A percentile compares a stretch with the other conserved stretches of the same genome.
phyloP scores from a whole-genome alignment of 441 rosid genomes.

The Brassica hybrid region DNA sequence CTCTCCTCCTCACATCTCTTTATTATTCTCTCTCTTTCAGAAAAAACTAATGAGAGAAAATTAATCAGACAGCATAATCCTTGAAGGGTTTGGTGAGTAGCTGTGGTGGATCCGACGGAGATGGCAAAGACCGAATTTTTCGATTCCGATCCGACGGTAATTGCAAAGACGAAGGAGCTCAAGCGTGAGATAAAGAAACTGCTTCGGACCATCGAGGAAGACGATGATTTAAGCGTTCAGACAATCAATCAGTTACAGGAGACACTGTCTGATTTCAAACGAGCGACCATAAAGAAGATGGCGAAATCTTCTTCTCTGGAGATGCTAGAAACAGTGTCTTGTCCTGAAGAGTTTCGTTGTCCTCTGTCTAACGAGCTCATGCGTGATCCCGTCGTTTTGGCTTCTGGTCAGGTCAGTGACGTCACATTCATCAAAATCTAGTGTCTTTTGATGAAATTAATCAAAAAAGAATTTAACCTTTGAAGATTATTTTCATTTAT shows the following conservation, averaged over 20 bases:
- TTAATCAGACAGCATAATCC: constrained; percentile 36
- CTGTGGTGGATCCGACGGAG: constrained; percentile 36
- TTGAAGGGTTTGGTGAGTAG: constrained; percentile 19
- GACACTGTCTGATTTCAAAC: constrained; percentile 55
- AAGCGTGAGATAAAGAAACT: constrained; percentile 75
- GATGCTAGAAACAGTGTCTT: constrained; percentile 51
- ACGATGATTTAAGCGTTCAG: constrained; percentile 55
- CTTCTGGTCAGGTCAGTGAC: constrained; percentile 81
- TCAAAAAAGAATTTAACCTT: not conserved
- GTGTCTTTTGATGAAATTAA: not conserved
- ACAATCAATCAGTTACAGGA: constrained; percentile 70
- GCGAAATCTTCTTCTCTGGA: constrained; percentile 62
- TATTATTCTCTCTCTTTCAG: constrained; percentile 8
- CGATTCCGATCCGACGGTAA: constrained; percentile 69
- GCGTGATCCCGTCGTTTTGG: constrained; percentile 90
- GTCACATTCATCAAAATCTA: not conserved
- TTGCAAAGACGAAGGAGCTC: constrained; percentile 59
- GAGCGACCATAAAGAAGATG: constrained; percentile 53
- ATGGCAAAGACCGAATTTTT: constrained; percentile 81
- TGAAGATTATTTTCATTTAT: not conserved
- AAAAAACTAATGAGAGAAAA: constrained; percentile 33
- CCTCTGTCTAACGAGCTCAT: constrained; percentile 90
- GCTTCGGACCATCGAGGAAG: constrained; percentile 61
- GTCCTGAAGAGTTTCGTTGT: constrained; percentile 87
- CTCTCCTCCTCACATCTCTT: constrained; percentile 35